These are phyloP conservation scores for Phlyctochytrium arcticum DNA, from an alignment of 192 early-diverging fungal species.

Conservation along the genomic window DNA sequence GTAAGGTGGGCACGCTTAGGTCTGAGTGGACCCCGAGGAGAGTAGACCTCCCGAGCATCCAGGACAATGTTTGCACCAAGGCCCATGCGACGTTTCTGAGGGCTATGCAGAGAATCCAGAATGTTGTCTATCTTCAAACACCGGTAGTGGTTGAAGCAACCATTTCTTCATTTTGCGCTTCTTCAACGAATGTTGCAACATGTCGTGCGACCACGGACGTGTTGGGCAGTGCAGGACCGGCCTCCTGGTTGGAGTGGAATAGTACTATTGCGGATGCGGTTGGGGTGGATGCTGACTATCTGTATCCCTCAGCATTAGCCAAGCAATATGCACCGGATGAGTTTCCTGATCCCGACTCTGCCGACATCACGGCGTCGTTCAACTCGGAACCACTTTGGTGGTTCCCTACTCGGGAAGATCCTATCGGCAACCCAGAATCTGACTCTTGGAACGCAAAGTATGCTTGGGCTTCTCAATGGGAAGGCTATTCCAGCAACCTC, in stretches of 20 bases:
- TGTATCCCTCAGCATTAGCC: slow-evolving; percentile 32
- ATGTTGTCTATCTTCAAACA: slow-evolving; percentile 16
- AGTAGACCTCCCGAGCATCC: background rate
- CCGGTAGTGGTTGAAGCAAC: slow-evolving; percentile 9
- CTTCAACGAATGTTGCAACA: background rate
- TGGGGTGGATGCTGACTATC: slow-evolving; percentile 29
- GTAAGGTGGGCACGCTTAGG: too few relatives aligned
- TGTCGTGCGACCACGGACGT: slow-evolving; percentile 15
- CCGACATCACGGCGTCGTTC: slow-evolving; percentile 32
- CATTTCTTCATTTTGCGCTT: slow-evolving; percentile 24
- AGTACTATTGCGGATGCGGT: background rate
- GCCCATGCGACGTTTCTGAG: slow-evolving; percentile 17
- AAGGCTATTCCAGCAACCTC: background rate
- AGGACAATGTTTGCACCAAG: background rate
- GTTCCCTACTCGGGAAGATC: slow-evolving; percentile 25
- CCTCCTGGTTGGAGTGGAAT: slow-evolving; percentile 17
- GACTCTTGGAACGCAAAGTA: slow-evolving; percentile 7
- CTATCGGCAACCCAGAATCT: slow-evolving; percentile 4
- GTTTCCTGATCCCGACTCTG: background rate
- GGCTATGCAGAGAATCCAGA: slow-evolving; percentile 17
- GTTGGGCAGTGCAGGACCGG: slow-evolving; percentile 33
- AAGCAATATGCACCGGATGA: slow-evolving; percentile 34
- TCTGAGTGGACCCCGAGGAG: too few relatives aligned
- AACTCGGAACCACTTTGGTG: slow-evolving; percentile 43
- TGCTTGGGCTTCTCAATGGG: background rate